Conservation (phyloP, 768 basidiomycete species). For the Mycena venus region DNA sequence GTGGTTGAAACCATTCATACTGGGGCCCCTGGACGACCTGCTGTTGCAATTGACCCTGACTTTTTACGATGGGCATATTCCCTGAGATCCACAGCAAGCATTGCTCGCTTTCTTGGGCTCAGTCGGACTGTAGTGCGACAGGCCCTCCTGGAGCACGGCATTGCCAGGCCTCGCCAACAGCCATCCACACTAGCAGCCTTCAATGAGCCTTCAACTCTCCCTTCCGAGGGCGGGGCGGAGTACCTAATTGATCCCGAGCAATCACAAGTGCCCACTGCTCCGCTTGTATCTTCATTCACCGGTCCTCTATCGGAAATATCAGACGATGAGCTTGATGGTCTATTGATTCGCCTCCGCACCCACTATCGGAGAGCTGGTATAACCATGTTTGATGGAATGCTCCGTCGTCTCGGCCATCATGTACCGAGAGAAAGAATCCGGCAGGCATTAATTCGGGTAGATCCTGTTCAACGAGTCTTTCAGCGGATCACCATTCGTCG, state of each 20-base stretch:
- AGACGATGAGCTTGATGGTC: not conserved
- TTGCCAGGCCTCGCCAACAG: conserved; percentile 27
- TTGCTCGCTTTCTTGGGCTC: not conserved
- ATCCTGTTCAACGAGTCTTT: conserved; percentile 29
- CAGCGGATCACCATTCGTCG: conserved; percentile 7
- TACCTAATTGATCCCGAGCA: not conserved
- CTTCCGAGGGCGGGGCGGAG: not conserved
- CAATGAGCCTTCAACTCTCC: not conserved
- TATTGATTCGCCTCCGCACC: conserved; percentile 5
- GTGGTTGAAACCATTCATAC: not conserved
- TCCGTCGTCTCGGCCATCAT: conserved; percentile 21
- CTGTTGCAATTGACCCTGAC: not conserved
- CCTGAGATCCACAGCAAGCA: not conserved
- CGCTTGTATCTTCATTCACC: not conserved
- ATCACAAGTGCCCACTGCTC: not conserved
- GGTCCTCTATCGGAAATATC: not conserved
- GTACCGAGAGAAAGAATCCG: conserved; percentile 30
- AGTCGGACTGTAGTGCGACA: not conserved
- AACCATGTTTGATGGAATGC: conserved; percentile 36
- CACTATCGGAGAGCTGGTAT: conserved; percentile 30
- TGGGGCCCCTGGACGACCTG: not conserved
- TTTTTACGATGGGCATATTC: not conserved
- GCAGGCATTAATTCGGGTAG: conserved; percentile 18
- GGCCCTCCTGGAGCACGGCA: conserved; percentile 22
- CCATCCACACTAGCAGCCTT: conserved; percentile 10